Evolutionary conservation across 2,329 filamentous ascomycete genomes (phyloP).

Genomic region (Xylariomycetidae sp.): DNA sequence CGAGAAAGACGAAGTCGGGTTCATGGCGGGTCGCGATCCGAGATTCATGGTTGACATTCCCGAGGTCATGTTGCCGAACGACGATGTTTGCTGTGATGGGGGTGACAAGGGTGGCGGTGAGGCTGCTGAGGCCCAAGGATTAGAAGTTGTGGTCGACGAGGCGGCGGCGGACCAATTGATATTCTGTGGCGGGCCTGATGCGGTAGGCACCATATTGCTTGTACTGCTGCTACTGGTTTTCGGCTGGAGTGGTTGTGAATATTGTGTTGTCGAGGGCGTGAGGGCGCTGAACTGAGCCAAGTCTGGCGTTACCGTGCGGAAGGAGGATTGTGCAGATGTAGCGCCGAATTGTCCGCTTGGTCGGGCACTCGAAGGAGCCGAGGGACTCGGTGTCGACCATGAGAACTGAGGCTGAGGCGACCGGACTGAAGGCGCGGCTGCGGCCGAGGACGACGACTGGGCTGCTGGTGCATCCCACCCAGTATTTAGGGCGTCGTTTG

Average conservation of each 20-base stretch:
- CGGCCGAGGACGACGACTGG: constrained; percentile 19
- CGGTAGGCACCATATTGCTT: constrained; percentile 13
- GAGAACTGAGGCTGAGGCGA: constrained; percentile 46
- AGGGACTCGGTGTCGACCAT: constrained; percentile 57
- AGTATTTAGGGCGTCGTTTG: constrained; percentile 36
- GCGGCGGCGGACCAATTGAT: constrained; percentile 31
- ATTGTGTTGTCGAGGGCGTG: constrained; percentile 57
- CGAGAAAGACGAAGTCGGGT: constrained; percentile 47
- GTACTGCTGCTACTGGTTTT: constrained; percentile 15
- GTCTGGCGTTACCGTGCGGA: constrained; percentile 57
- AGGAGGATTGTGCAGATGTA: constrained; percentile 40
- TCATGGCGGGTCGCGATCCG: constrained; percentile 35
- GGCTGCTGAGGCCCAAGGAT: constrained; percentile 43
- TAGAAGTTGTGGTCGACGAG: constrained; percentile 33
- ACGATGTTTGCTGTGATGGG: constrained; percentile 24
- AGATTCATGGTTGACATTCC: constrained; percentile 47
- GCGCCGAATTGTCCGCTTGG: constrained; percentile 30
- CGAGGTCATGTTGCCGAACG: constrained; percentile 33
- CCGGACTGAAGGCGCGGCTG: constrained; percentile 28
- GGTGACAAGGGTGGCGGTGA: constrained; percentile 28
- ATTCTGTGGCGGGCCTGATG: constrained; percentile 36
- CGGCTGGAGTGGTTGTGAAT: constrained; percentile 55
- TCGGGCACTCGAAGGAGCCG: constrained; percentile 26
- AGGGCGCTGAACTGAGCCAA: constrained; percentile 51
- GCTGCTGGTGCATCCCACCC: constrained; percentile 55